A percentile compares a stretch with the other conserved stretches of the same genome.
Conservation (phyloP, 495 filamentous ascomycete species). For the Xylaria grammica region DNA sequence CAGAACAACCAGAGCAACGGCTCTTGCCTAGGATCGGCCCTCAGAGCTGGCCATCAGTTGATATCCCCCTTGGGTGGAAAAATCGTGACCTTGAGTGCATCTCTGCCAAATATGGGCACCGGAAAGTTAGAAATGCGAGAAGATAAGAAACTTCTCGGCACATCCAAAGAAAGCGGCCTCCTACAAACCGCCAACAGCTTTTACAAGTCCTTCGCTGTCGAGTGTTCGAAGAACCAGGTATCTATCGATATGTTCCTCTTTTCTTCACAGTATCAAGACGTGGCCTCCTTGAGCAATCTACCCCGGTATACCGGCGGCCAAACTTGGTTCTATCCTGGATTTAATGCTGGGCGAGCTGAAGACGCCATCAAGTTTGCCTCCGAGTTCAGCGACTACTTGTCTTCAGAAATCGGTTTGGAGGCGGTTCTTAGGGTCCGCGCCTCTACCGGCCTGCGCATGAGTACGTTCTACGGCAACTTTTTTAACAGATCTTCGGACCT, state of each 20-base stretch:
- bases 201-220: constrained; percentile 98
- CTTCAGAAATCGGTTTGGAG: constrained; percentile 93
- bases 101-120: constrained; percentile 86
- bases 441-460: constrained; percentile 94
- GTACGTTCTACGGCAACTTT: constrained; percentile 98
- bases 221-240: constrained; percentile 98
- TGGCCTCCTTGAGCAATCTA: constrained; percentile 91
- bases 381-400: constrained; percentile 95
- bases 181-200: constrained; percentile 93
- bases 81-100: constrained; percentile 86
- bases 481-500: constrained; percentile 98
- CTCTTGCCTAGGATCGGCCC: constrained; percentile 91
- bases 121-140: constrained; percentile 93
- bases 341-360: constrained; percentile 90
- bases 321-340: constrained; percentile 98
- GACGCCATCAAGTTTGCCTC: constrained; percentile 97
- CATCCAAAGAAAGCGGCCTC: constrained; percentile 84
- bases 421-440: constrained; percentile 94
- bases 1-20: constrained; percentile 84
- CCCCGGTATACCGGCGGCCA: constrained; percentile 97
- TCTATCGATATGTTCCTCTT: constrained; percentile 99
- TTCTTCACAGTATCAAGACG: constrained; percentile 95
- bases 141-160: constrained; percentile 95
- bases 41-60: constrained; percentile 92
- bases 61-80: constrained; percentile 94